Base-by-base conservation (phyloP, 768 basidiomycete species). In the Mrakia hoshinonis region DNA sequence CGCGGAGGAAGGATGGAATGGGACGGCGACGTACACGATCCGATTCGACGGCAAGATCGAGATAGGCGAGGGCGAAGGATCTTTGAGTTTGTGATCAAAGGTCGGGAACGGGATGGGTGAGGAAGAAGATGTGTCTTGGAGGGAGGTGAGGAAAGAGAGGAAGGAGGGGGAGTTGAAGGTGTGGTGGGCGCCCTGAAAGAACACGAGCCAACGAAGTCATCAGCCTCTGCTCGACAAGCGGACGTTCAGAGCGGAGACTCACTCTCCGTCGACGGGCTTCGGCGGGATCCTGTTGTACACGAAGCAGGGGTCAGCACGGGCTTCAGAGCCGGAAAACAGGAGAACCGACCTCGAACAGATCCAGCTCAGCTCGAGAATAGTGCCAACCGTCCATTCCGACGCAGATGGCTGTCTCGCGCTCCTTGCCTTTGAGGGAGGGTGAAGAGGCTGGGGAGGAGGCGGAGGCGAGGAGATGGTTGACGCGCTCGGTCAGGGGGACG, bases 371-470 rank as follows among this genome's bases (percentile, higher is more conserved):
- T 29, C 91, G 85, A 22, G 89, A 85, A 72, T 89, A 83, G 78
- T 98, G 94, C 92, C 92, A 98, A 13, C 95, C 94, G 77, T 97
- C 94, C 48, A 92, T 82, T 9, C 89, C 86, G 12, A 96, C 85
- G 52, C 91, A 84, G 39, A 89, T 82, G 5, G 87, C 90, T 20
- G 78, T 36, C 74, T 77, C 74, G 20, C 62, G 65, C 31, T 29
- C 31, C 65, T 39, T 63, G 26, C 49, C 26, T 49, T 24, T 38
- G 18, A 47, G 20, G 39, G 34, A 24, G 0, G 15, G 31, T 76
- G 69, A 13, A 75, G 46, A 7, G 52, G 66, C 43, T 29, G 74
- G 29, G 24, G 66, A 20, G 65, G 64, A 62, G 3, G 55, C 9
- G 54, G 39, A 47, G 58, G n/a, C 43, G 84, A 79, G 80, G 29